phyloP scores from a whole-genome alignment of 2,329 filamentous ascomycete species.

The Fusarium pilosicola region DNA sequence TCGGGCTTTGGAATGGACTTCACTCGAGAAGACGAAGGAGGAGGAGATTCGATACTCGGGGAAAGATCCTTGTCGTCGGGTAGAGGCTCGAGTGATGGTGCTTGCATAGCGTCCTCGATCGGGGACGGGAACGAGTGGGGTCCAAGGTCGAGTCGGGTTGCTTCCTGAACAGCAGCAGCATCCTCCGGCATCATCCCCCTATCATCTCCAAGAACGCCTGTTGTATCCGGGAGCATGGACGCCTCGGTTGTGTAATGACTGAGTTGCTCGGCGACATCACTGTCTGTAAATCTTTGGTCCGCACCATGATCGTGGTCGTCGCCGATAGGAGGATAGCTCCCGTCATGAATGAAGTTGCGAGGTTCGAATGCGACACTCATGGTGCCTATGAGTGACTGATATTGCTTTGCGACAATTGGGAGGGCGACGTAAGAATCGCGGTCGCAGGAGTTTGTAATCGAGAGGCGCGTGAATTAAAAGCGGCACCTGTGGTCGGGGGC shows the following conservation, averaged over 20 bases:
- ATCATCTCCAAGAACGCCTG: conserved; percentile 50
- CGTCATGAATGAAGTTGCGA: conserved; percentile 60
- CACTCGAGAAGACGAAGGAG: conserved; percentile 51
- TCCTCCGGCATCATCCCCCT: conserved; percentile 52
- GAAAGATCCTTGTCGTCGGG: conserved; percentile 50
- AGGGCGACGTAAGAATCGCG: conserved; percentile 29
- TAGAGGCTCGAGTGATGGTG: conserved; percentile 47
- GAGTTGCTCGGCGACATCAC: conserved; percentile 55
- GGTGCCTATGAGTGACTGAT: conserved; percentile 38
- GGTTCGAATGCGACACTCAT: conserved; percentile 66
- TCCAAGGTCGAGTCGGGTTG: conserved; percentile 52
- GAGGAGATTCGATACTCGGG: conserved; percentile 47
- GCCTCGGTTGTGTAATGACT: conserved; percentile 56
- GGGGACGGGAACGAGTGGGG: conserved; percentile 49
- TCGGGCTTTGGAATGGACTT: conserved; percentile 69
- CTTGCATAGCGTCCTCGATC: conserved; percentile 46
- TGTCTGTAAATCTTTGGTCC: conserved; percentile 56
- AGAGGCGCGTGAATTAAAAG: conserved; percentile 20
- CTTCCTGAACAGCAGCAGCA: conserved; percentile 51
- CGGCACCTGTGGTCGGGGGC: not conserved
- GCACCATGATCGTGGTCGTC: conserved; percentile 56
- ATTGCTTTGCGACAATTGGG: conserved; percentile 8
- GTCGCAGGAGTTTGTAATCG: conserved; percentile 9
- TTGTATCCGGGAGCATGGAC: conserved; percentile 51
- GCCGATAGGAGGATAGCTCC: conserved; percentile 58